These are phyloP conservation scores for Tetracladium marchalianum DNA, from an alignment of 495 filamentous ascomycete species.

Conservation along the genomic window DNA sequence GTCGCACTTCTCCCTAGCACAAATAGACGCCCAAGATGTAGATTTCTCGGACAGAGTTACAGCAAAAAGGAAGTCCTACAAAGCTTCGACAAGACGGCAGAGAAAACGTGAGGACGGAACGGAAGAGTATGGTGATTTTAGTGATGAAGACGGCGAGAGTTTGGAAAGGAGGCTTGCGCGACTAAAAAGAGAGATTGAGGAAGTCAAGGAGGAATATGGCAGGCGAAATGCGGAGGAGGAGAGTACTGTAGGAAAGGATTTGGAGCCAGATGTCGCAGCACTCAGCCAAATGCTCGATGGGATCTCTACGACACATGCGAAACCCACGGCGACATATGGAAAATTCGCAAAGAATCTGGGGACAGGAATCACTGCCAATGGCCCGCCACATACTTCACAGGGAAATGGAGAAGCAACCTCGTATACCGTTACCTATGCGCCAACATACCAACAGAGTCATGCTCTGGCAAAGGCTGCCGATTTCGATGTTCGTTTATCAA, in stretches of 20 bases:
- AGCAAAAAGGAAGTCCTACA: conserved; percentile 71
- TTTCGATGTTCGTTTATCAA: conserved; percentile 70
- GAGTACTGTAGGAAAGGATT: conserved; percentile 18
- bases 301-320: conserved; percentile 23
- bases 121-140: conserved; percentile 55
- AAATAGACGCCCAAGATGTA: conserved; percentile 61
- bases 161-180: conserved; percentile 69
- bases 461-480: conserved; percentile 73
- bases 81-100: conserved; percentile 54
- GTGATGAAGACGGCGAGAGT: conserved; percentile 59
- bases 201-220: conserved; percentile 59
- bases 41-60: conserved; percentile 78
- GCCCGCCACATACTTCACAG: conserved; percentile 13
- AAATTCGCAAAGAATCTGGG: conserved; percentile 17
- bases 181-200: conserved; percentile 67
- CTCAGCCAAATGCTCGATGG: conserved; percentile 58
- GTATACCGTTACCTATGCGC: conserved; percentile 45
- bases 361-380: conserved; percentile 11
- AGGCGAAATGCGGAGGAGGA: conserved; percentile 33
- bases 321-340: conserved; percentile 13
- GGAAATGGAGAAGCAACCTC: conserved; percentile 18
- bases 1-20: conserved; percentile 63
- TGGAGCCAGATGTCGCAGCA: conserved; percentile 31
- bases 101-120: conserved; percentile 48
- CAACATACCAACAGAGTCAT: conserved; percentile 50